Conservation (phyloP, 75 land plant species). For the Sequoiadendron giganteum region DNA sequence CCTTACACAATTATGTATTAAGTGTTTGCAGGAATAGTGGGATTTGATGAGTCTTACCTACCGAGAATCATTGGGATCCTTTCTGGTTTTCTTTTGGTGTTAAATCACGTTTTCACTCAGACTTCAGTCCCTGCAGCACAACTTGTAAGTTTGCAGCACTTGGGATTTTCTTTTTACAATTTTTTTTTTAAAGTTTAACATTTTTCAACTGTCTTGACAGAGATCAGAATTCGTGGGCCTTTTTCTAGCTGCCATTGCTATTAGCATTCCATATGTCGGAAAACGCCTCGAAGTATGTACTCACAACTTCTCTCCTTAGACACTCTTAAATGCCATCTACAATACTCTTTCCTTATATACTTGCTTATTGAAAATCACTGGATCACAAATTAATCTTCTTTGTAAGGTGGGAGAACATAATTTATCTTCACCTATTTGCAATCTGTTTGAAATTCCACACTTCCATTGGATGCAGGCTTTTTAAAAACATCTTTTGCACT, state of each 20-base stretch:
- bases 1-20: neutral
- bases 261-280: slow-evolving; percentile 66
- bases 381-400: too few relatives aligned
- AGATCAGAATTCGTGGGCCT: slow-evolving; percentile 74
- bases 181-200: neutral
- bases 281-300: slow-evolving; percentile 67
- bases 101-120: slow-evolving; percentile 66
- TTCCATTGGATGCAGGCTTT: too few relatives aligned
- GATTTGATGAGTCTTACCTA: slow-evolving; percentile 85
- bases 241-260: slow-evolving; percentile 58
- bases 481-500: too few relatives aligned
- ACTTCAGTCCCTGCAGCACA: slow-evolving; percentile 58
- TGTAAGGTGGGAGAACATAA: too few relatives aligned
- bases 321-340: too few relatives aligned
- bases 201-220: slow-evolving; percentile 22
- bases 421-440: too few relatives aligned
- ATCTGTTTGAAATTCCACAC: too few relatives aligned
- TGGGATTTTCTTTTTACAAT: neutral
- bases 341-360: too few relatives aligned
- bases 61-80: slow-evolving; percentile 78
- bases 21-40: slow-evolving; percentile 71
- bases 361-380: too few relatives aligned
- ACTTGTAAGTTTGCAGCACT: slow-evolving; percentile 36
- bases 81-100: slow-evolving; percentile 56
- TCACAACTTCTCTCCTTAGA: neutral